Base-by-base conservation (phyloP, 495 filamentous ascomycete species). In the Parmelia sp. region DNA sequence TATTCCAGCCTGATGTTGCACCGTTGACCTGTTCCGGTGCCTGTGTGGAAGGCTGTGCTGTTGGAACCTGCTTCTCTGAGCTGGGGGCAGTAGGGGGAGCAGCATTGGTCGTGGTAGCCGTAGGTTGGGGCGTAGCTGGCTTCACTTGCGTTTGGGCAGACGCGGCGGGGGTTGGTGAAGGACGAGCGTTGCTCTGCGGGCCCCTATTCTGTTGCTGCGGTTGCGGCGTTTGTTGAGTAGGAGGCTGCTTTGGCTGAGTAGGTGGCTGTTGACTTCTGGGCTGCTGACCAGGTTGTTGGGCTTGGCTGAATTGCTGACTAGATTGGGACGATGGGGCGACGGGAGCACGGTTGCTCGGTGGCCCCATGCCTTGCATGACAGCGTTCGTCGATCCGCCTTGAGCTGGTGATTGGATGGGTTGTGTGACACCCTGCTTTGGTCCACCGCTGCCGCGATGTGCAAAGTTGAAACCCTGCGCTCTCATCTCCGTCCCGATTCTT, bases 381-480 rank as follows among this genome's bases (percentile, higher is more conserved):
- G 67, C 65, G 40, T 66, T 65, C 51, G 68, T 61, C 42, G 72
- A 44, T 61, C 65, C 65, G 33, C 59, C 65, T 37, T 65, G 62
- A 59, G 63, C 53, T 31, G 71, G 71, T 29, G 66, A 67, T 66
- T 77, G 59, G 72, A 71, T 61, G 75, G 79, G 60, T 74, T 75
- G 47, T 68, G 72, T 58, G 72, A 78, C 65, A 33, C 40, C 57
- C 62, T 77, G 76, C 72, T 83, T 83, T 44, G 51, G 51, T n/a
- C 79, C 79, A 56, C 75, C 82, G 65, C 71, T 76, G 27, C 86
- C 86, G 65, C 94, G 87, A 75, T 99, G 95, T 40, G 95, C 88
- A 73, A 99, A 99, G 82, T 99, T 99, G 86, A 99, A 99, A 40
- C 94, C 94, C 73, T 97, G 94, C 17, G 94, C 95, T 66, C 91